Evolutionary conservation across 2,329 filamentous ascomycete species (phyloP), one percentile per base, ranked within the genome.

Genomic region (Clarireedia paspali): DNA sequence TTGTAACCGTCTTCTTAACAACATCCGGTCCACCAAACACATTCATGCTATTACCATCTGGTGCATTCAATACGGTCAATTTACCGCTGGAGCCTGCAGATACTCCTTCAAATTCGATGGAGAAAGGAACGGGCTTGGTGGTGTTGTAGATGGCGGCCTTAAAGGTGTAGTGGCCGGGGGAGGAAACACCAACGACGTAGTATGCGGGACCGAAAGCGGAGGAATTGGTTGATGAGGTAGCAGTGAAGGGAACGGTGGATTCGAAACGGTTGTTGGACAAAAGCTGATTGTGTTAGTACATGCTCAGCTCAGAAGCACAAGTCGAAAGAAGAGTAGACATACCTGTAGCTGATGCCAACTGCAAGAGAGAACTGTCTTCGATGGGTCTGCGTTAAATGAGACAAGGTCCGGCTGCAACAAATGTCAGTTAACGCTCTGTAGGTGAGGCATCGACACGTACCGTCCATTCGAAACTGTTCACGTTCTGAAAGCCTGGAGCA

Each of bases 361-460:
- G 3, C 76, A 78, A 1, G 76, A 78, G 10, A 70, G 71, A 1
- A 77, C 79, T 0, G 77, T 79, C 64, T 77, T 57, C 0, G 70
- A 69, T 0, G 76, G 71, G 51, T 79, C 74, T 3, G 66, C 63
- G 3, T 57, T 64, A 60, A 67, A 68, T 14, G 63, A 61, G 9
- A 68, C 60, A 5, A 68, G 57, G 45, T 68, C 64, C 9, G 66
- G 66, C 64, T 67, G 4, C 15, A 24, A 12, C 6, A 2, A 2
- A 42, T 26, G 23, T 24, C 20, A 51, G 40, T 61, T n/a, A 57
- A 36, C 36, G 48, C 15, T 30, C 34, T n/a, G 17, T 50, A 17
- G 20, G 15, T 17, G n/a, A 17, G 5, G 27, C 14, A 50, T 46
- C 10, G 6, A 38, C 7, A 34, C 2, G n/a, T 58, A 67, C 66